Conservation (phyloP, 257 asterid species). For the Anisodus acutangulus region DNA sequence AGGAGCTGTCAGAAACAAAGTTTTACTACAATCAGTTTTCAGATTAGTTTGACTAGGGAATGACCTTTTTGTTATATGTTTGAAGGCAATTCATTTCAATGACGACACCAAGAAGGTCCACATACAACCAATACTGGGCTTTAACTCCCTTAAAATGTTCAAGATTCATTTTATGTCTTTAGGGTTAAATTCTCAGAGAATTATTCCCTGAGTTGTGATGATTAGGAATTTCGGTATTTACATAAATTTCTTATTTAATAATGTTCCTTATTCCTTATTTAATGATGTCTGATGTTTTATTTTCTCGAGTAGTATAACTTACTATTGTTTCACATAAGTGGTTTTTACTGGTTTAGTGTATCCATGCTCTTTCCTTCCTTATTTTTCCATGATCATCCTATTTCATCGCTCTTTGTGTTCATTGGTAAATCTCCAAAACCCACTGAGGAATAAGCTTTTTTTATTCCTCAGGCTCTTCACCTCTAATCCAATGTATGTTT, state of each 20-base stretch:
- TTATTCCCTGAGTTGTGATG: background rate
- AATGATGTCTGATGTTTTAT: background rate
- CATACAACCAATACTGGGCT: background rate
- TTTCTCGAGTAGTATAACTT: background rate
- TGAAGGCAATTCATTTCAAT: background rate
- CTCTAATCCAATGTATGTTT: background rate
- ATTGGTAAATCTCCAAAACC: background rate
- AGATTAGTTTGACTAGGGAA: background rate
- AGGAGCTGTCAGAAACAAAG: background rate
- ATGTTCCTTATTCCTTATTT: background rate
- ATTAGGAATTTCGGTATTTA: background rate
- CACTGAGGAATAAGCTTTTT: background rate
- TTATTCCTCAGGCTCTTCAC: background rate
- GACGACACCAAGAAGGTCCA: background rate
- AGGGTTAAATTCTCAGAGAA: background rate
- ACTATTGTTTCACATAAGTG: background rate
- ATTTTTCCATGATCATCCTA: background rate
- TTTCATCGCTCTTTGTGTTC: background rate
- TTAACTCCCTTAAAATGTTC: background rate
- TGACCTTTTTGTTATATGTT: background rate
- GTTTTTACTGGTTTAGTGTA: background rate
- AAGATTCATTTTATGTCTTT: background rate
- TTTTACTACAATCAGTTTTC: background rate
- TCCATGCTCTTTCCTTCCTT: no score
- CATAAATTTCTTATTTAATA: no score